Conservation (phyloP, 306 rosid species). For the Abrus pulchellus region DNA sequence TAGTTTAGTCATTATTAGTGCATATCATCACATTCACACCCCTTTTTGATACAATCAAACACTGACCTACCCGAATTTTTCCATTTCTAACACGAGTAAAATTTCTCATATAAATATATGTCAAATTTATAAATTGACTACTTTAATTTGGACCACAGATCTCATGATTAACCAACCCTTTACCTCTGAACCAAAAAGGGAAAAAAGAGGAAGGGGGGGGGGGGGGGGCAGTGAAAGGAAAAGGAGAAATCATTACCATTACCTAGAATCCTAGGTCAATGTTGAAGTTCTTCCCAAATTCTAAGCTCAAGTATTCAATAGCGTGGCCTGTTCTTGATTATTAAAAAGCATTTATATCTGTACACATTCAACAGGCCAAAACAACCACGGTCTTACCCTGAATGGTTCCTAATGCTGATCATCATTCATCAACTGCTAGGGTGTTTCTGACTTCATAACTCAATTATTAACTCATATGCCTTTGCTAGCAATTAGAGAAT, state of each 20-base stretch:
- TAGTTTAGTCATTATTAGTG: neutral
- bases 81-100: slow-evolving; percentile 30
- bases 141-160: slow-evolving; percentile 41
- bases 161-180: slow-evolving; percentile 15
- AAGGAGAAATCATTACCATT: slow-evolving; percentile 43
- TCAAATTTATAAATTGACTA: slow-evolving; percentile 3
- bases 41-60: slow-evolving; percentile 41
- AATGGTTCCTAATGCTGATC: slow-evolving; percentile 19
- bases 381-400: neutral
- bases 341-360: slow-evolving; percentile 41
- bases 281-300: slow-evolving; percentile 25
- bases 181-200: neutral
- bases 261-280: slow-evolving; percentile 41
- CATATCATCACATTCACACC: slow-evolving; percentile 10
- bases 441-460: slow-evolving; percentile 42
- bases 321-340: slow-evolving; percentile 23
- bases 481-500: slow-evolving; percentile 40
- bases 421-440: slow-evolving; percentile 48
- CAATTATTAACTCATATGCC: slow-evolving; percentile 42
- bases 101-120: neutral
- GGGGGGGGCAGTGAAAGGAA: neutral
- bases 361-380: slow-evolving; percentile 19
- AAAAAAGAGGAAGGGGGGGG: neutral
- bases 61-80: slow-evolving; percentile 13
- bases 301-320: slow-evolving; percentile 24